Base-by-base conservation (phyloP, 2,329 filamentous ascomycete species). In the Cladophialophora psammophila region DNA sequence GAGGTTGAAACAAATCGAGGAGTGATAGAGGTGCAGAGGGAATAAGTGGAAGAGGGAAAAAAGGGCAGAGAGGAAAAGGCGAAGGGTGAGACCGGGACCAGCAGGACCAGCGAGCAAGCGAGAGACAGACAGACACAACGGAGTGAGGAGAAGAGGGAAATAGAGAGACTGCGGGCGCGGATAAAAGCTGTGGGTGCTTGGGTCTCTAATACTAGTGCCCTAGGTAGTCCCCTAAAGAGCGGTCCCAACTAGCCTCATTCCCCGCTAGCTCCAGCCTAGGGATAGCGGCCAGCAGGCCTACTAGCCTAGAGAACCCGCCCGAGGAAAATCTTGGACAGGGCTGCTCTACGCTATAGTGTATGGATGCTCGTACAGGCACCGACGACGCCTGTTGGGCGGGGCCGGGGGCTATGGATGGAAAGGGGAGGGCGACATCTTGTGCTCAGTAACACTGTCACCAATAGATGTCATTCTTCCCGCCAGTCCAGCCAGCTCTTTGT, bases 1-100 rank as follows among this genome's bases (percentile, higher is more conserved):
- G 42, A 67, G 69, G 67, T 64, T 66, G 65, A 71, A 69, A 64
- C 53, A 69, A 60, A 68, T 54, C 61, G 62, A 64, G 60, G 67
- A 60, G 53, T 48, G 60, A 54, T 61, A 61, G 31, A 20, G 26
- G 52, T 48, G 26, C 26, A 32, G 42, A 59, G 40, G 66, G 57
- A 53, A 57, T 38, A 65, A 50, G 56, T 59, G 34, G 55, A 60
- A 60, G 53, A 48, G 60, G 34, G 64, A 58, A 58, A 58, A 54
- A 66, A 62, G 63, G 55, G 54, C 57, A 64, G 53, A 62, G 45
- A 61, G 45, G 42, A 38, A 58, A 45, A 52, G 65, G 56, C 34
- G 42, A 60, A 56, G 55, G 63, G 60, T 65, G 56, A 63, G 59
- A 68, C 65, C 64, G 60, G 59, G 61, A 59, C 57, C 26, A 26